Base-by-base conservation (phyloP, 2,329 filamentous ascomycete species). In the Hymenotorrendiella dingleyae region DNA sequence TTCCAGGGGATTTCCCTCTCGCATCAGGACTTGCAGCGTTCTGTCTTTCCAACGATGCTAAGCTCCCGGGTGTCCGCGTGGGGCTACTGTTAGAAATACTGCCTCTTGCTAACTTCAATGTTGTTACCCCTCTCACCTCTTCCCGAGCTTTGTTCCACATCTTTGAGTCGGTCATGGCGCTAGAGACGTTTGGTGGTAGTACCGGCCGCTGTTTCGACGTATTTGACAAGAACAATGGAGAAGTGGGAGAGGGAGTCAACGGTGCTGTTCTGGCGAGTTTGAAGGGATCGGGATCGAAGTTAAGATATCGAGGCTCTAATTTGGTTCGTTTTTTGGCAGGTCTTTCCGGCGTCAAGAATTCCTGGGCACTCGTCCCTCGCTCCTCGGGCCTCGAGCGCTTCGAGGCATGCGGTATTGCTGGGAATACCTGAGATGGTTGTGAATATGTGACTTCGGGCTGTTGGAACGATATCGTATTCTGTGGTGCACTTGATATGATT, bases 21-120 rank as follows among this genome's bases (percentile, higher is more conserved):
- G 67, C 62, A 43, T 80, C 78, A 7, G 76, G 72, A 40, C 73
- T 80, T 21, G 69, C 67, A 11, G 73, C 62, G n/a, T 68, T 62
- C 10, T 68, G 71, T n/a, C 70, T 66, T 26, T 76, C 76, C 43
- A 76, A 67, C 20, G 60, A 63, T 6, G 67, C 62, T 59, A 72
- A 69, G 5, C 71, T 72, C 1, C 73, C 67, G 1, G 71, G 74
- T 49, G 68, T 66, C 8, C 65, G 62, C 2, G 73, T 68, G 38
- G 73, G 68, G 39, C 67, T 74, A 6, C 68, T 59, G 6, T 69
- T 65, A 47, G 62, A 70, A 41, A 79, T 64, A 42, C 67, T 76
- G 29, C 74, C 74, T 43, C 72, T 67, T 9, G 76, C 72, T 34
- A 80, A 64, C 54, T 73, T 76, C 39, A 75, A 66, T 40, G 73